A percentile compares a stretch with the other conserved stretches of the same genome.
phyloP scores from a whole-genome alignment of 306 rosid genomes.

The Casuarina glauca region DNA sequence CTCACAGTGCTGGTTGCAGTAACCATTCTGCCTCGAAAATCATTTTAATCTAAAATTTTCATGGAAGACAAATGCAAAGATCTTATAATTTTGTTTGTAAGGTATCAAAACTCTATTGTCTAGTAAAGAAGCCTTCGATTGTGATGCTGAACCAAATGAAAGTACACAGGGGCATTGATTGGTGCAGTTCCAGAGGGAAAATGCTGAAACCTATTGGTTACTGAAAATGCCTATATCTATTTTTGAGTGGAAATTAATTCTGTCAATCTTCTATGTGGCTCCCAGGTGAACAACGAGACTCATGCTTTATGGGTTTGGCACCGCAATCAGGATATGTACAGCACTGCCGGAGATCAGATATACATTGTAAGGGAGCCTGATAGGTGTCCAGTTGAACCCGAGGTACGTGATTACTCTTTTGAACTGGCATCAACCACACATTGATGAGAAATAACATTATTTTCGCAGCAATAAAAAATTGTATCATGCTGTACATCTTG shows the following conservation, averaged over 20 bases:
- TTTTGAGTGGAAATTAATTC: not conserved
- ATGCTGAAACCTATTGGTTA: not conserved
- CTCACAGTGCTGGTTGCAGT: not conserved
- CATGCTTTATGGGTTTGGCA: conserved; percentile 94
- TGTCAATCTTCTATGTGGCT: not conserved
- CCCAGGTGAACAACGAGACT: conserved; percentile 84
- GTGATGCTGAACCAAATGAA: not conserved
- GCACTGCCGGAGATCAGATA: conserved; percentile 58
- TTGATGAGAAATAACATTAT: not conserved
- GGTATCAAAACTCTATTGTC: not conserved
- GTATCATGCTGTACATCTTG: not conserved
- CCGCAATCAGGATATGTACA: conserved; percentile 71
- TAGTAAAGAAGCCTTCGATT: conserved; percentile 1
- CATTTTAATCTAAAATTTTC: not conserved
- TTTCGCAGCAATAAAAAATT: not conserved
- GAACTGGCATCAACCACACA: conserved; percentile 13
- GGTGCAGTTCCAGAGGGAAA: not conserved
- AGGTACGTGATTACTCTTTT: conserved; percentile 30
- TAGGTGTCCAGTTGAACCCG: conserved; percentile 38
- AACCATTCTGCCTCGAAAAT: not conserved
- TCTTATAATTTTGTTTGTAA: not conserved
- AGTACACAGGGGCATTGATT: conserved; percentile 1
- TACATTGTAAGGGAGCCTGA: conserved; percentile 84
- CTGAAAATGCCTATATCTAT: not conserved
- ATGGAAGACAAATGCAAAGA: not conserved